Percentiles rank a stretch among this genome's conserved stretches.
These are phyloP conservation scores for Ascochyta rabiei DNA, from an alignment of 2,329 filamentous ascomycete species.

Conservation along the genomic window DNA sequence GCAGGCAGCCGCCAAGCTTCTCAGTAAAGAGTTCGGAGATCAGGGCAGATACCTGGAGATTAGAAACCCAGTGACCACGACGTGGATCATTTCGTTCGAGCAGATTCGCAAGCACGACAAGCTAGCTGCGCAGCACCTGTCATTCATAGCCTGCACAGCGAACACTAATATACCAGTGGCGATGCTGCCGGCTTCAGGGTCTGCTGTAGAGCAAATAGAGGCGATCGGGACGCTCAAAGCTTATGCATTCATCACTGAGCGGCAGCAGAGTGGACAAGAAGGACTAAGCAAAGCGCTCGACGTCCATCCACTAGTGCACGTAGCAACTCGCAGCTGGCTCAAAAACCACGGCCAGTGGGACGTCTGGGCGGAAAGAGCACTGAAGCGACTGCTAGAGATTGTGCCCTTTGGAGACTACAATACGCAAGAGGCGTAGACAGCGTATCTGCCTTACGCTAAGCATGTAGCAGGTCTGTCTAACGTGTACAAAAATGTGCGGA, in stretches of 20 bases:
- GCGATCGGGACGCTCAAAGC: slow-evolving; percentile 40
- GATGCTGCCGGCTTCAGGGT: slow-evolving; percentile 34
- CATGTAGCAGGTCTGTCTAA: slow-evolving; percentile 1
- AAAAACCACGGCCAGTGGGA: no score
- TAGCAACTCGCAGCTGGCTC: no score
- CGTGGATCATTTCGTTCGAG: slow-evolving; percentile 48
- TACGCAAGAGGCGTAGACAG: slow-evolving; percentile 31
- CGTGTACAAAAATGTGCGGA: not conserved
- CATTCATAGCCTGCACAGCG: slow-evolving; percentile 41
- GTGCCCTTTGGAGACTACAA: slow-evolving; percentile 23
- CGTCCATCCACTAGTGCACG: no score
- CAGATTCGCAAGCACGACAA: slow-evolving; percentile 36
- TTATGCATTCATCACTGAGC: no score
- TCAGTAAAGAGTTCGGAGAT: slow-evolving; percentile 46
- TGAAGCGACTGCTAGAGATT: no score
- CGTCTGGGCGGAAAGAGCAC: no score
- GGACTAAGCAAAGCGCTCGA: no score
- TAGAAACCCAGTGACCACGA: slow-evolving; percentile 42
- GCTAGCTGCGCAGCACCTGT: slow-evolving; percentile 42
- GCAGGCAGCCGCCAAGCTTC: no score
- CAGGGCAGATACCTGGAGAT: slow-evolving; percentile 32
- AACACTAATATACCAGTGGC: slow-evolving; percentile 38
- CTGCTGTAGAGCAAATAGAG: no score
- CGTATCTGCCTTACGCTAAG: slow-evolving; percentile 41
- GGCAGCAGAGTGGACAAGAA: no score